A percentile compares a stretch with the other conserved stretches of the same genome.
phyloP scores from a whole-genome alignment of 1,284 basidiomycete genomes.

The Singerocomus inundabilis region DNA sequence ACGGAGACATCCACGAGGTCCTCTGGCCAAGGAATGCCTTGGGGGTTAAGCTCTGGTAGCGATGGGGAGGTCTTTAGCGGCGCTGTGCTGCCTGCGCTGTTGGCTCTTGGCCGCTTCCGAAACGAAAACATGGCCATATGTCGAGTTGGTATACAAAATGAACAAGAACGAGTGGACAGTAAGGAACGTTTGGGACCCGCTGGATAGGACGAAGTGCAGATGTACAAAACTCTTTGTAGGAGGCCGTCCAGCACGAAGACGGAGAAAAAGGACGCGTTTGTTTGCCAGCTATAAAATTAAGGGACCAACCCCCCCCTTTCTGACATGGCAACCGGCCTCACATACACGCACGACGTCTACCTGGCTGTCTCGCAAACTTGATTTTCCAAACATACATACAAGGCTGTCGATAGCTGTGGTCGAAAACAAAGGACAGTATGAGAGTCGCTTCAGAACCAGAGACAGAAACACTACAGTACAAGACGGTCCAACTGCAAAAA shows the following conservation, averaged over 20 bases:
- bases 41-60: constrained; percentile 67
- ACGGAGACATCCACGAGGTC: constrained; percentile 68
- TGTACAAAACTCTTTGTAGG: constrained; percentile 18
- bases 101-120: constrained; percentile 50
- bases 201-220: constrained; percentile 13
- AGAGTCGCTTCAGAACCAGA: constrained; percentile 18
- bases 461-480: constrained; percentile 35
- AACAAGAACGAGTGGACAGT: constrained; percentile 25
- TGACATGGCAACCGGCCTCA: constrained; percentile 30
- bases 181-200: constrained; percentile 22
- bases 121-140: constrained; percentile 65
- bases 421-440: constrained; percentile 12
- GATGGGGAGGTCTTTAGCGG: constrained; percentile 60
- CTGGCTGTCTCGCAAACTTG: constrained; percentile 16
- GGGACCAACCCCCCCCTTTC: constrained; percentile 14
- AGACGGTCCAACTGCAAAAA: constrained; percentile 33
- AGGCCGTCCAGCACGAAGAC: constrained; percentile 14
- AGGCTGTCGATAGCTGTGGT: constrained; percentile 31
- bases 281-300: constrained; percentile 24
- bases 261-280: constrained; percentile 12
- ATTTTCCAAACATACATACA: constrained; percentile 37
- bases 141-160: constrained; percentile 25
- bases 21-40: constrained; percentile 78
- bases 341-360: background rate
- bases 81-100: constrained; percentile 40